Percentiles rank a stretch among this genome's conserved stretches.
These are phyloP conservation scores for Yamadazyma aaseri DNA, from an alignment of 1,139 yeast genomes.

Conservation along the genomic window DNA sequence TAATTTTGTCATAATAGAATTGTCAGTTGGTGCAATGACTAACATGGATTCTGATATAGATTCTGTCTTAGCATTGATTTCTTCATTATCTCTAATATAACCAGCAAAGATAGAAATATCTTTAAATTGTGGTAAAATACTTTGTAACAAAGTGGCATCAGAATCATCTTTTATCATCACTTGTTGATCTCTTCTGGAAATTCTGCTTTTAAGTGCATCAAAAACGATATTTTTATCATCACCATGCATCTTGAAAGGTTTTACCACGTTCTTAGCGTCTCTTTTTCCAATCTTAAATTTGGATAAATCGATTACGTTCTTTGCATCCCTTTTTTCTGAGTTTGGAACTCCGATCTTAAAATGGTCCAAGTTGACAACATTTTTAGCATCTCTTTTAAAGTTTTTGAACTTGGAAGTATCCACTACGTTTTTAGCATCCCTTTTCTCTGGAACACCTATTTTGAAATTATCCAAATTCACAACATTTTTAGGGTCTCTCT, in stretches of 20 bases:
- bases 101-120: constrained; percentile 53
- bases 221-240: neutral
- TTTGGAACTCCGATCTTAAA: constrained; percentile 3
- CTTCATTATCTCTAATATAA: constrained; percentile 53
- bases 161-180: constrained; percentile 11
- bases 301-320: constrained; percentile 17
- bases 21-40: constrained; percentile 61
- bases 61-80: constrained; percentile 42
- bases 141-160: constrained; percentile 13
- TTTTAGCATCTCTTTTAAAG: constrained; percentile 23
- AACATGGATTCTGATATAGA: constrained; percentile 34
- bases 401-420: constrained; percentile 10
- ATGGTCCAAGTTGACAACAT: constrained; percentile 15
- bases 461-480: constrained; percentile 13
- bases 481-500: constrained; percentile 24
- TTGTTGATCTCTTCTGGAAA: constrained; percentile 12
- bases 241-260: too few species aligned
- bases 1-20: constrained; percentile 42
- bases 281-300: constrained; percentile 15
- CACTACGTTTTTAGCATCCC: constrained; percentile 23
- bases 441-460: constrained; percentile 12
- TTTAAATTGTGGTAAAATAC: constrained; percentile 40
- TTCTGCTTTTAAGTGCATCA: neutral
- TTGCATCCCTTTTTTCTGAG: constrained; percentile 20
- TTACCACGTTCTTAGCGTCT: constrained; percentile 22